phyloP scores from a whole-genome alignment of 129 eudicot species.

The Pittosporum tobira region DNA sequence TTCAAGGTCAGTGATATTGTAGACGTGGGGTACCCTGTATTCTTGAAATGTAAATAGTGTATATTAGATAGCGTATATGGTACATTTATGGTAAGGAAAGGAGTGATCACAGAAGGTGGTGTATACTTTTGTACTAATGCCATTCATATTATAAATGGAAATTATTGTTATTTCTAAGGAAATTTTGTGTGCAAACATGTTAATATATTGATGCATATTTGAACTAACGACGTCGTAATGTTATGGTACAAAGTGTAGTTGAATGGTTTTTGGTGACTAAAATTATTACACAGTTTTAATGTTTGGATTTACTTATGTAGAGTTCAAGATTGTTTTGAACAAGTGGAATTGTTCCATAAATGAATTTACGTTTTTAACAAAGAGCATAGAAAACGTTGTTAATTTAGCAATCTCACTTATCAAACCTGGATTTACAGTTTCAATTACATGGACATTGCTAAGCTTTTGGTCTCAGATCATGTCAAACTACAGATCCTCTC shows the following conservation, averaged over 20 bases:
- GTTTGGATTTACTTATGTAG: too few species aligned
- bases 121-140: slow-evolving; percentile 27
- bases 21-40: slow-evolving; percentile 33
- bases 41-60: slow-evolving; percentile 27
- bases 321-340: too few species aligned
- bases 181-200: not conserved
- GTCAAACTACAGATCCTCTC: too few species aligned
- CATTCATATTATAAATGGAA: slow-evolving; percentile 26
- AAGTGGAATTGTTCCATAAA: too few species aligned
- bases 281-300: too few species aligned
- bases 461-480: too few species aligned
- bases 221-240: not conserved
- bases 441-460: too few species aligned
- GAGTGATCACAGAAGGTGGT: slow-evolving; percentile 16
- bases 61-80: slow-evolving; percentile 19
- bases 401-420: too few species aligned
- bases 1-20: slow-evolving; percentile 98
- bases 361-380: too few species aligned
- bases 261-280: not conserved
- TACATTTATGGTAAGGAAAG: slow-evolving; percentile 19
- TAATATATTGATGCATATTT: not conserved
- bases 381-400: too few species aligned
- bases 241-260: not conserved
- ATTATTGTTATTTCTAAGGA: slow-evolving; percentile 8
- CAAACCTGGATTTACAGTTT: too few species aligned